Conservation (phyloP, 75 land plant genomes). For the Gnetum montanum region DNA sequence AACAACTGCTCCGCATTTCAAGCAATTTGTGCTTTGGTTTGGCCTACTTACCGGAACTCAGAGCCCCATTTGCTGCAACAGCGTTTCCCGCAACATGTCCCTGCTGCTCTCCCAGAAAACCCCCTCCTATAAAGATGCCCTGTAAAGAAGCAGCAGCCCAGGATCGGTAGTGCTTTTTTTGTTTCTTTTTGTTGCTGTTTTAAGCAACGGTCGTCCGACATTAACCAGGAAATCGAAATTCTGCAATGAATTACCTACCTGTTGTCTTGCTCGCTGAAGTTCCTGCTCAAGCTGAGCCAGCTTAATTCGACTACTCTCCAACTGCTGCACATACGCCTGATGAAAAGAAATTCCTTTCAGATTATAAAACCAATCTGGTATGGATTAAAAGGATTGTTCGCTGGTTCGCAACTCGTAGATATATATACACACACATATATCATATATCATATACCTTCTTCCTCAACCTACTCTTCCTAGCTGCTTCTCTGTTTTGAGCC, state of each 20-base stretch:
- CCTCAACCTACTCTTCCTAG: conserved; percentile 81
- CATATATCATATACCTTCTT: conserved; percentile 47
- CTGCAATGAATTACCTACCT: too few relatives aligned
- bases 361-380: background rate
- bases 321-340: conserved; percentile 63
- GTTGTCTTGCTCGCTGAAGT: conserved; percentile 48
- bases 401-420: background rate
- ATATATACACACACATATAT: background rate
- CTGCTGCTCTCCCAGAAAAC: background rate
- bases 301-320: conserved; percentile 49
- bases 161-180: too few relatives aligned
- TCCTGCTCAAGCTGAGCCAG: conserved; percentile 58
- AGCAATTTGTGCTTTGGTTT: too few relatives aligned
- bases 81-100: background rate
- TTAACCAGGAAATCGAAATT: too few relatives aligned
- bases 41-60: conserved; percentile 1
- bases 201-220: too few relatives aligned
- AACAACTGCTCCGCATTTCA: too few relatives aligned
- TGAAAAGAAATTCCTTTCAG: background rate
- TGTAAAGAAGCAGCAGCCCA: too few relatives aligned
- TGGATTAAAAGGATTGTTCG: background rate
- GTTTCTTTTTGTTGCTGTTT: too few relatives aligned
- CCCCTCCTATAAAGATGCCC: conserved; percentile 1
- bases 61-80: too few relatives aligned
- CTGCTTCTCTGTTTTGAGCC: conserved; percentile 93